These are phyloP conservation scores for Vicia faba DNA, from an alignment of 306 rosid species.

Conservation along the genomic window DNA sequence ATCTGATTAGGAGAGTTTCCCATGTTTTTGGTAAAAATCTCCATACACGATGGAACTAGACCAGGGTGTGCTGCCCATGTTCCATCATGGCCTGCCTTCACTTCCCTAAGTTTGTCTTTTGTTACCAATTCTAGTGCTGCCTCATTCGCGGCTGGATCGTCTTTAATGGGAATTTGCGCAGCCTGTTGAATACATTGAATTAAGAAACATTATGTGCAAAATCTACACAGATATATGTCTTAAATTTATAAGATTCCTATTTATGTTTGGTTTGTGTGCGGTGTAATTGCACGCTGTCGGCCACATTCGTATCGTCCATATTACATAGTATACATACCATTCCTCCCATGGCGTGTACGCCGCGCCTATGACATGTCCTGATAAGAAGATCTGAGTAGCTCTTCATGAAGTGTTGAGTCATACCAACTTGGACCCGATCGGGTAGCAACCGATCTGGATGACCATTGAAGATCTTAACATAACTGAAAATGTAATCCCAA, in stretches of 20 bases:
- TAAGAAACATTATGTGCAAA: conserved; percentile 8
- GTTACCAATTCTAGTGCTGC: conserved; percentile 76
- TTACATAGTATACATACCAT: conserved; percentile 76
- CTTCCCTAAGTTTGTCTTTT: conserved; percentile 90
- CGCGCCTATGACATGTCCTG: conserved; percentile 81
- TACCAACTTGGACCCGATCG: conserved; percentile 79
- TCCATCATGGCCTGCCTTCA: conserved; percentile 88
- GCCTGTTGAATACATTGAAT: conserved; percentile 55
- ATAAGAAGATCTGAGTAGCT: conserved; percentile 87
- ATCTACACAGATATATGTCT: background rate
- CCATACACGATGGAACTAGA: conserved; percentile 68
- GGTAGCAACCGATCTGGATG: conserved; percentile 83
- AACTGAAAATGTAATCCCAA: conserved; percentile 97
- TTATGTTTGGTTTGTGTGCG: background rate
- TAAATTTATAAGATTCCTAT: background rate
- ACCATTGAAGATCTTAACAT: conserved; percentile 87
- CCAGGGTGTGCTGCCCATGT: conserved; percentile 99
- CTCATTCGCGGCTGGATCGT: conserved; percentile 76
- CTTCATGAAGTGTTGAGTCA: conserved; percentile 91
- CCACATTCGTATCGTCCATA: background rate
- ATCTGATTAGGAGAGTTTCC: conserved; percentile 64
- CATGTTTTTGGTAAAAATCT: conserved; percentile 67
- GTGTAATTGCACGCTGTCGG: background rate
- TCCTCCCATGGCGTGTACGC: conserved; percentile 96
- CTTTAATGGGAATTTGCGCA: conserved; percentile 82